These are phyloP conservation scores for Alternaria sp. DNA, from an alignment of 2,329 filamentous ascomycete species.

Conservation along the genomic window DNA sequence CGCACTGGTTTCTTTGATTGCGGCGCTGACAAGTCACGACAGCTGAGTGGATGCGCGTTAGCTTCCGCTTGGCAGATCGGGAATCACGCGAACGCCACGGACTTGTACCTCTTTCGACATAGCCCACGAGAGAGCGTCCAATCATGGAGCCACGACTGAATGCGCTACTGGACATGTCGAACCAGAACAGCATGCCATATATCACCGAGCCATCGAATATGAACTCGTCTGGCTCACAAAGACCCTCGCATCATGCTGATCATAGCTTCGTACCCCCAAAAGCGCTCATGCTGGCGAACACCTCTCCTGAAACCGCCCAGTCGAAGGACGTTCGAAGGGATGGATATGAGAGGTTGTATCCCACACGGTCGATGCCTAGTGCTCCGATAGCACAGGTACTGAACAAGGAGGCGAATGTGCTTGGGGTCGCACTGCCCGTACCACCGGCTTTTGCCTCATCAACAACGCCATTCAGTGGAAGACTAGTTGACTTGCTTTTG, in stretches of 20 bases:
- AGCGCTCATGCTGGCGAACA: conserved; percentile 16
- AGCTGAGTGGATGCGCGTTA: conserved; percentile 7
- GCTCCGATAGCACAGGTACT: conserved; percentile 50
- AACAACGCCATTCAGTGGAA: conserved; percentile 39
- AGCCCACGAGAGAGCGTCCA: conserved; percentile 16
- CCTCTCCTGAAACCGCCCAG: conserved; percentile 9
- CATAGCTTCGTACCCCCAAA: conserved; percentile 15
- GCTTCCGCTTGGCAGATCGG: conserved; percentile 17
- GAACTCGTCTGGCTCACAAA: conserved; percentile 8
- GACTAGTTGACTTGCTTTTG: conserved; percentile 41
- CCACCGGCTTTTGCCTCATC: conserved; percentile 21
- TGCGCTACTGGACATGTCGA: conserved; percentile 17
- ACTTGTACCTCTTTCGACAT: conserved; percentile 17
- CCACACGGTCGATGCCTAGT: conserved; percentile 28
- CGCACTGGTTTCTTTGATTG: neutral
- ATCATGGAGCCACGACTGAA: conserved; percentile 21
- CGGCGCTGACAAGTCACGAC: neutral
- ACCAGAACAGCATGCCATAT: conserved; percentile 8
- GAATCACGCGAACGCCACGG: conserved; percentile 14
- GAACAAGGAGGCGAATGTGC: conserved; percentile 37
- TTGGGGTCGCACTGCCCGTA: conserved; percentile 20
- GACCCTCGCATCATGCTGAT: conserved; percentile 9
- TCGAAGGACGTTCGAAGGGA: conserved; percentile 16
- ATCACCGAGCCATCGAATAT: conserved; percentile 4
- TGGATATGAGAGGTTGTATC: conserved; percentile 6